A percentile compares a stretch with the other conserved stretches of the same genome.
Conservation (phyloP, 768 basidiomycete genomes). For the Nidularia pulvinata region DNA sequence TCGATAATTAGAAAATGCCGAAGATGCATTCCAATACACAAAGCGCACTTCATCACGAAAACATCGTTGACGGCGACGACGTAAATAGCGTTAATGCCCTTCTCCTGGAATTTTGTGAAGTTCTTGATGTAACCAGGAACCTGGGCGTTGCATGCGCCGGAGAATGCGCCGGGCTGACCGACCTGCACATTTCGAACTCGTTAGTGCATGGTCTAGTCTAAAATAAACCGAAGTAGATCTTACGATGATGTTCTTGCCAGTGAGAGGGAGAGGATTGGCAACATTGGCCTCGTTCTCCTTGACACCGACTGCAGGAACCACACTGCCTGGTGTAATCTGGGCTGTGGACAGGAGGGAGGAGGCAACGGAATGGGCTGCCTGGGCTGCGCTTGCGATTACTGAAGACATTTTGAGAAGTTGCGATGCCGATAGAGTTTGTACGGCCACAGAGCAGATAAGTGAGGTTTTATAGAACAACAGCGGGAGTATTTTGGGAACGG, state of each 20-base stretch:
- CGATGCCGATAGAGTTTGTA: too few relatives aligned
- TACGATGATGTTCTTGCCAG: conserved; percentile 67
- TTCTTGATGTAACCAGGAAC: conserved; percentile 63
- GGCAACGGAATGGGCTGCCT: conserved; percentile 54
- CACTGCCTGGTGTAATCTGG: conserved; percentile 45
- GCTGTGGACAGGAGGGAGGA: conserved; percentile 43
- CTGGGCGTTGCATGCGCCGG: conserved; percentile 67
- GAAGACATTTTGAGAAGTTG: conserved; percentile 50
- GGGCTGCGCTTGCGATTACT: conserved; percentile 40
- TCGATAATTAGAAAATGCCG: too few relatives aligned
- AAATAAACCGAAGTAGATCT: conserved; percentile 13
- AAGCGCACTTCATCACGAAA: conserved; percentile 70
- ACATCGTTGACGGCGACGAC: conserved; percentile 80
- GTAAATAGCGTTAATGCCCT: conserved; percentile 72
- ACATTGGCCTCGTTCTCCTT: conserved; percentile 58
- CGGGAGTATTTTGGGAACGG: too few relatives aligned
- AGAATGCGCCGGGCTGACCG: conserved; percentile 79
- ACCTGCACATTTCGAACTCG: conserved; percentile 34
- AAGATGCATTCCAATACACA: too few relatives aligned
- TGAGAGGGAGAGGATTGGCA: conserved; percentile 39
- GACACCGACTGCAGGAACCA: conserved; percentile 47
- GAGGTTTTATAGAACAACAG: too few relatives aligned
- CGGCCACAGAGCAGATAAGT: too few relatives aligned
- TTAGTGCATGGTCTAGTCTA: background rate
- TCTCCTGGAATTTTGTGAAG: conserved; percentile 72